A percentile compares a stretch with the other conserved stretches of the same genome.
Conservation (phyloP, 2,329 filamentous ascomycete species). For the Tolypocladium album region DNA sequence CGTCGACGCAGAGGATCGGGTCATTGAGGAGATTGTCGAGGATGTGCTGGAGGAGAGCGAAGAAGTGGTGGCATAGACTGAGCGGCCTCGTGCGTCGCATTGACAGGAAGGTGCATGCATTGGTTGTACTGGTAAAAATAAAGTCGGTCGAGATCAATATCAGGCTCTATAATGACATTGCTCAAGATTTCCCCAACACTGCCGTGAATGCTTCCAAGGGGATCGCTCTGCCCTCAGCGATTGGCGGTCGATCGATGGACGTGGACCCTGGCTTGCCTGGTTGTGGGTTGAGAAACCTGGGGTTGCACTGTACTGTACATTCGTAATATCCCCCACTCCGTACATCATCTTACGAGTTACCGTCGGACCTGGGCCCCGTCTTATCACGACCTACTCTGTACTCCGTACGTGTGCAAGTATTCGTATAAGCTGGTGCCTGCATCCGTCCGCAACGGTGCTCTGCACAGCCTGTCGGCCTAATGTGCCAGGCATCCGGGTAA, state of each 20-base stretch:
- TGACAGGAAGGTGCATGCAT: conserved; percentile 13
- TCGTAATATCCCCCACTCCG: too few species aligned
- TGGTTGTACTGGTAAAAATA: conserved; percentile 22
- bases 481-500: neutral
- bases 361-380: neutral
- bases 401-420: too few species aligned
- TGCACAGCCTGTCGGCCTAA: neutral
- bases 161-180: conserved; percentile 11
- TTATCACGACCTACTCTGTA: neutral
- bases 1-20: conserved; percentile 57
- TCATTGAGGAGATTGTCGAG: conserved; percentile 82
- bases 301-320: neutral
- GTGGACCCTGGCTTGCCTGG: neutral
- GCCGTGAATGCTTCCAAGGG: neutral
- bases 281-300: neutral
- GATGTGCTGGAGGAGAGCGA: conserved; percentile 80
- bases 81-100: conserved; percentile 7
- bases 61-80: conserved; percentile 46
- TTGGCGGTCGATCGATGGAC: neutral
- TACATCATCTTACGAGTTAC: neutral
- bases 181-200: neutral
- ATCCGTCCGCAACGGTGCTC: neutral
- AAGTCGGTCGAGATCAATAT: conserved; percentile 14
- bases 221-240: neutral
- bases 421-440: too few species aligned